These are phyloP conservation scores for Cetradonia linearis DNA, from an alignment of 495 filamentous ascomycete genomes.

Conservation along the genomic window DNA sequence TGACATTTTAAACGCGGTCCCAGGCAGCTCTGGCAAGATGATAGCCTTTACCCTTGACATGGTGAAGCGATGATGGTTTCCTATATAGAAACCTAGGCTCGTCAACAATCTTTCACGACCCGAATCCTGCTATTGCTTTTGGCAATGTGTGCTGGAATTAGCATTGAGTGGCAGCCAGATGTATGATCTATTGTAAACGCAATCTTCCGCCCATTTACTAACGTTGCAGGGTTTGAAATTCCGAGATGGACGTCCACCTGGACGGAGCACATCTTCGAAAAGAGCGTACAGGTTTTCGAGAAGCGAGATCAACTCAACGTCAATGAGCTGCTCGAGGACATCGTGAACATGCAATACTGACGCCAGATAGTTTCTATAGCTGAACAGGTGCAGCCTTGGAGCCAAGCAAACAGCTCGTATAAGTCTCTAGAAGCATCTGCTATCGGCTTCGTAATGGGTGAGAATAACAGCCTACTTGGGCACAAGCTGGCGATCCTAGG, in stretches of 20 bases:
- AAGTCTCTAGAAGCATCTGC: conserved; percentile 20
- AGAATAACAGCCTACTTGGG: conserved; percentile 23
- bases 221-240: conserved; percentile 24
- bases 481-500: conserved; percentile 19
- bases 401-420: conserved; percentile 19
- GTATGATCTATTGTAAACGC: conserved; percentile 19
- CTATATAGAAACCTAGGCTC: conserved; percentile 22
- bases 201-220: conserved; percentile 24
- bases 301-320: conserved; percentile 20
- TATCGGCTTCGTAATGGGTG: conserved; percentile 10
- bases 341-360: conserved; percentile 26
- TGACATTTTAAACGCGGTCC: conserved; percentile 1
- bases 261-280: conserved; percentile 22
- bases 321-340: conserved; percentile 15
- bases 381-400: conserved; percentile 21
- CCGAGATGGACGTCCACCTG: conserved; percentile 22
- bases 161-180: conserved; percentile 22
- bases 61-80: conserved; percentile 19
- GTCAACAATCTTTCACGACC: conserved; percentile 10
- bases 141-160: conserved; percentile 22
- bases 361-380: conserved; percentile 23
- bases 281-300: conserved; percentile 19
- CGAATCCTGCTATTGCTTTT: conserved; percentile 25
- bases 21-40: conserved; percentile 12
- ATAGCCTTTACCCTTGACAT: conserved; percentile 21